A percentile compares a stretch with the other conserved stretches of the same genome.
phyloP scores from a whole-genome alignment of 1,284 basidiomycete genomes.

The Rhodotorula sp. region DNA sequence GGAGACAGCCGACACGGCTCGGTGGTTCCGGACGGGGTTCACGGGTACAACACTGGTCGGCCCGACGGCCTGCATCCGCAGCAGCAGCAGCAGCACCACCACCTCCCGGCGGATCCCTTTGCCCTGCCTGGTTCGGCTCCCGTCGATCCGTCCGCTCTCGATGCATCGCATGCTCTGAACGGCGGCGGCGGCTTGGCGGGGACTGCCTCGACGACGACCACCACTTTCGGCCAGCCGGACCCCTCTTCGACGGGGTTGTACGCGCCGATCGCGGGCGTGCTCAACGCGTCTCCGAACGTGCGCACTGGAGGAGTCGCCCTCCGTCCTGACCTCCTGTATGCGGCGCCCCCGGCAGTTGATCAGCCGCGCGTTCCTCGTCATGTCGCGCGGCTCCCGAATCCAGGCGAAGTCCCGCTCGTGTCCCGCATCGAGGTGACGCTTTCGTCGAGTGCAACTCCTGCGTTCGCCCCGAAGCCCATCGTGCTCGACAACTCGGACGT shows the following conservation, averaged over 20 bases:
- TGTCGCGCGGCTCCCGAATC: background rate
- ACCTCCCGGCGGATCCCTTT: background rate
- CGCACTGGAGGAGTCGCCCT: background rate
- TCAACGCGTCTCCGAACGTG: background rate
- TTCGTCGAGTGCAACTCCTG: background rate
- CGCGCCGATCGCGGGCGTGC: background rate
- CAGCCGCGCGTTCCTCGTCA: slow-evolving; percentile 2
- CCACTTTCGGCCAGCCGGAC: background rate
- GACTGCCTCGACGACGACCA: background rate
- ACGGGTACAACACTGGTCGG: background rate
- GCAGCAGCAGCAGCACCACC: background rate
- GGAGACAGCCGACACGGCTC: slow-evolving; percentile 1
- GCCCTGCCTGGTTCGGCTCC: background rate
- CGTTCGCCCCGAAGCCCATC: background rate
- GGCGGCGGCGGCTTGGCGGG: background rate
- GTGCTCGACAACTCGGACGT: slow-evolving; percentile 16
- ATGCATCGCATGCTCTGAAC: background rate
- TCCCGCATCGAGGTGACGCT: slow-evolving; percentile 9
- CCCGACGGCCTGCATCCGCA: background rate
- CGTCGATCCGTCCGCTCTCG: background rate
- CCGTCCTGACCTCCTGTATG: background rate
- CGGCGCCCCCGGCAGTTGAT: background rate
- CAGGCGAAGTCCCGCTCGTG: background rate
- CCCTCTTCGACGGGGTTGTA: background rate
- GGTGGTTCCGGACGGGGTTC: background rate